Evolutionary conservation across 164 flowering plant genomes (phyloP).

Genomic region (Kingdonia uniflora): DNA sequence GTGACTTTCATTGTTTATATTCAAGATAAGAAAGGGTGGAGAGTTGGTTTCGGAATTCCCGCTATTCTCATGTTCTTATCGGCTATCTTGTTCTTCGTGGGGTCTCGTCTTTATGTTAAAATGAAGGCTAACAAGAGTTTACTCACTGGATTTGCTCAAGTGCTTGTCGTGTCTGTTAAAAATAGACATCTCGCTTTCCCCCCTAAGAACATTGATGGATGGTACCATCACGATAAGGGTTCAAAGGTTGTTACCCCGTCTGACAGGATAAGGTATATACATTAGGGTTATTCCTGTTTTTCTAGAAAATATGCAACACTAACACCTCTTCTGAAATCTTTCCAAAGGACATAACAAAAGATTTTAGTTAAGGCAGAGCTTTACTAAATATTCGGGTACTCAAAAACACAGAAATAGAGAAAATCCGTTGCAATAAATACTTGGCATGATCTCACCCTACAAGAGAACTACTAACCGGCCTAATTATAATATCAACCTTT

Average conservation of each 20-base stretch:
- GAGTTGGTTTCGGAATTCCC: slow-evolving; percentile 35
- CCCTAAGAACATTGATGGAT: slow-evolving; percentile 8
- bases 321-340: no score
- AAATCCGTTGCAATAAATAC: no score
- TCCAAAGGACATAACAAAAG: no score
- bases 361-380: no score
- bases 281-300: no score
- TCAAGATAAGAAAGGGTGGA: slow-evolving; percentile 32
- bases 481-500: no score
- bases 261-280: slow-evolving; percentile 41
- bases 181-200: slow-evolving; percentile 30
- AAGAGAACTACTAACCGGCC: no score
- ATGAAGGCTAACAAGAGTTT: slow-evolving; percentile 28
- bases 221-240: slow-evolving; percentile 21
- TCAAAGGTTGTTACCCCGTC: slow-evolving; percentile 26
- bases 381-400: no score
- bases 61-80: slow-evolving; percentile 29
- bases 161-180: slow-evolving; percentile 22
- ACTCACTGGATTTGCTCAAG: slow-evolving; percentile 31
- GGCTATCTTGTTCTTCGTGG: slow-evolving; percentile 29
- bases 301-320: no score
- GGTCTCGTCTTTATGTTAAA: slow-evolving; percentile 31
- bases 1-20: slow-evolving; percentile 34
- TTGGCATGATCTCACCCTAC: no score
- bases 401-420: no score